These are phyloP conservation scores for Seiridium cupressi DNA, from an alignment of 2,329 filamentous ascomycete species.

Conservation along the genomic window DNA sequence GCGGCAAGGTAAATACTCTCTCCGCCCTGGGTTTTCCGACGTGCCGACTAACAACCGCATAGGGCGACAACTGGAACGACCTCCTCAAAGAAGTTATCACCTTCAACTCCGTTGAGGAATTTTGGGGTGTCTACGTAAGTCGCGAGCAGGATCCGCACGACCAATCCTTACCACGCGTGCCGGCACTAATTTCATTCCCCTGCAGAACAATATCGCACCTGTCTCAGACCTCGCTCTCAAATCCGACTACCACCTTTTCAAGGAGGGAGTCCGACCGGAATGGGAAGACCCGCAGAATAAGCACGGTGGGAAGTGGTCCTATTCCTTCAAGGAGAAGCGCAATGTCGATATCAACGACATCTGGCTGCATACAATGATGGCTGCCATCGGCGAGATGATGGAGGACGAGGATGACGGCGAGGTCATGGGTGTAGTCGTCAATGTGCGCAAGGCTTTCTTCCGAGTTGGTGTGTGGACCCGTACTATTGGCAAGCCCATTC, in stretches of 20 bases:
- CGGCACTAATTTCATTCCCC: conserved; percentile 3
- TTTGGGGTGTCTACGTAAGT: conserved; percentile 98
- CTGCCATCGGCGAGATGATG: conserved; percentile 94
- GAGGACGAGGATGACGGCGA: conserved; percentile 94
- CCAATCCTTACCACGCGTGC: background rate
- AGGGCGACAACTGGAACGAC: conserved; percentile 99
- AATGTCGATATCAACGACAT: conserved; percentile 88
- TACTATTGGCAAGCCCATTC: conserved; percentile 82
- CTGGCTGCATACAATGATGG: conserved; percentile 96
- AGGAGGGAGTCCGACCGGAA: conserved; percentile 92
- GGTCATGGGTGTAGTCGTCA: conserved; percentile 99
- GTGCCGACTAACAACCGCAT: background rate
- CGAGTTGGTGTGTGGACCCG: conserved; percentile 97
- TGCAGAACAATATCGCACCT: conserved; percentile 96
- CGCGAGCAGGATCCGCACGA: no score
- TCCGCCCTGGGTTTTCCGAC: background rate
- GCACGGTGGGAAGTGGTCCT: conserved; percentile 98
- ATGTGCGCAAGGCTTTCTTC: conserved; percentile 97
- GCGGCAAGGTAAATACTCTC: conserved; percentile 72
- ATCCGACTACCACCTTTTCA: conserved; percentile 99
- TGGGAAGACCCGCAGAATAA: conserved; percentile 99
- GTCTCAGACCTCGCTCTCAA: conserved; percentile 95
- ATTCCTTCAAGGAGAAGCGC: conserved; percentile 96
- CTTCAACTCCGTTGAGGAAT: conserved; percentile 98
- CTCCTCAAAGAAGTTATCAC: conserved; percentile 97